These are phyloP conservation scores for Eremomyces bilateralis DNA, from an alignment of 495 filamentous ascomycete species.

Conservation along the genomic window DNA sequence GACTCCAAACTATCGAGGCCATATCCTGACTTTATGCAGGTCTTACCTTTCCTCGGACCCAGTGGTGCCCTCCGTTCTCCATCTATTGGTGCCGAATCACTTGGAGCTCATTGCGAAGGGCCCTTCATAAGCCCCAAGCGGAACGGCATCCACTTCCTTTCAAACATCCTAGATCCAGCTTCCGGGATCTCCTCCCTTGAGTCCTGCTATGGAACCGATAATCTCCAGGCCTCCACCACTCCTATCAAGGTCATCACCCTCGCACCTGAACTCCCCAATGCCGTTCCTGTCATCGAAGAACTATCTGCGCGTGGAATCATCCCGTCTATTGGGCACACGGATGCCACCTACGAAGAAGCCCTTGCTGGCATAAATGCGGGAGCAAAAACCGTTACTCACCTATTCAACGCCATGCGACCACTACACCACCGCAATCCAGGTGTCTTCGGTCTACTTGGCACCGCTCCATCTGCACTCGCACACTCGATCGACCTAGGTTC, in stretches of 20 bases:
- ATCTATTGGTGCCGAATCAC: slow-evolving; percentile 14
- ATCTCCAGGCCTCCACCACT: slow-evolving; percentile 23
- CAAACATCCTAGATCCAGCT: slow-evolving; percentile 29
- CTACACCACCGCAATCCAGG: slow-evolving; percentile 19
- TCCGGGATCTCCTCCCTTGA: slow-evolving; percentile 34
- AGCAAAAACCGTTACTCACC: slow-evolving; percentile 20
- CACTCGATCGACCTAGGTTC: too few relatives aligned
- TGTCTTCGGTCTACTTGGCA: slow-evolving; percentile 23
- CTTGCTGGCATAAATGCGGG: slow-evolving; percentile 14
- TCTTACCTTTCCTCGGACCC: slow-evolving; percentile 18
- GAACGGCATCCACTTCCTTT: slow-evolving; percentile 19
- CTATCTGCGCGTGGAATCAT: slow-evolving; percentile 12
- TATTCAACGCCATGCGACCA: slow-evolving; percentile 20
- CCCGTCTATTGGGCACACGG: slow-evolving; percentile 20
- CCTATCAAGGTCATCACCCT: slow-evolving; percentile 20
- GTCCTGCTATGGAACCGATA: slow-evolving; percentile 44
- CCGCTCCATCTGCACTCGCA: too few relatives aligned
- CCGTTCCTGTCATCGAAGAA: slow-evolving; percentile 10
- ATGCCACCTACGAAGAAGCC: slow-evolving; percentile 15
- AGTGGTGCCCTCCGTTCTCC: slow-evolving; percentile 4
- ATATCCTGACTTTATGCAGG: too few relatives aligned
- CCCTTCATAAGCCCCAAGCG: slow-evolving; percentile 19
- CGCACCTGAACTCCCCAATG: slow-evolving; percentile 17
- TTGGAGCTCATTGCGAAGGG: slow-evolving; percentile 21
- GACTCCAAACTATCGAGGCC: too few relatives aligned